Base-by-base conservation (phyloP, 306 rosid species). In the Pachyrhizus erosus region DNA sequence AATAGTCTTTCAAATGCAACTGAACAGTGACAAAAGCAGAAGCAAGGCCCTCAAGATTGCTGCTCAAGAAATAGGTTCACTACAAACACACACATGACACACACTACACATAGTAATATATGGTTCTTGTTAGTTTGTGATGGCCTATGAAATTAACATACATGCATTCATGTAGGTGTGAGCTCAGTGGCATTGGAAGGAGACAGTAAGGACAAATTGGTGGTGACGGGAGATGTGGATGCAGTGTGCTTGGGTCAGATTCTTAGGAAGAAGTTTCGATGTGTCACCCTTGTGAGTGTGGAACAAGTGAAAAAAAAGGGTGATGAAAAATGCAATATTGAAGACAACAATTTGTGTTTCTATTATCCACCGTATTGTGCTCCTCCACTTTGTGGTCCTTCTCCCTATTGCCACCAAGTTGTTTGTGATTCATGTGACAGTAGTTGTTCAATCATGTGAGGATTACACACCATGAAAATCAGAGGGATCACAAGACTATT, bases 151-250 rank as follows among this genome's bases (percentile, higher is more conserved):
- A 20, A 33, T n/a, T 17, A n/a, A 17, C 6, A 33, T 31, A 4
- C 6, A 34, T 33, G 8, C 33, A 39, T 55, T 20, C 10, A 75
- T 58, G 70, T 46, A 77, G 81, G 81, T 45, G 81, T 77, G 33
- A 77, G 62, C 17, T 77, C 81, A 46, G 81, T 77, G 81, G 73
- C 81, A 46, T 33, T 77, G 31, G 81, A 62, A 77, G 81, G 81
- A 0, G 73, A 45, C 0, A 55, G 23, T 18, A 29, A 13, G 64
- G 73, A 77, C 31, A n/a, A 27, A 46, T 5, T 77, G 81, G 81
- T 77, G 81, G 64, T 77, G 73, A 77, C 21, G 1, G 81, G 81
- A 27, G 73, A 77, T 5, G 81, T 77, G 61, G 81, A 77, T 31
- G 48, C 81, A 1, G 81, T 77, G 48, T 45, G 58, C 10, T 60